Evolutionary conservation across 2,329 filamentous ascomycete genomes (phyloP).

Genomic region (Alternaria tenuissima): DNA sequence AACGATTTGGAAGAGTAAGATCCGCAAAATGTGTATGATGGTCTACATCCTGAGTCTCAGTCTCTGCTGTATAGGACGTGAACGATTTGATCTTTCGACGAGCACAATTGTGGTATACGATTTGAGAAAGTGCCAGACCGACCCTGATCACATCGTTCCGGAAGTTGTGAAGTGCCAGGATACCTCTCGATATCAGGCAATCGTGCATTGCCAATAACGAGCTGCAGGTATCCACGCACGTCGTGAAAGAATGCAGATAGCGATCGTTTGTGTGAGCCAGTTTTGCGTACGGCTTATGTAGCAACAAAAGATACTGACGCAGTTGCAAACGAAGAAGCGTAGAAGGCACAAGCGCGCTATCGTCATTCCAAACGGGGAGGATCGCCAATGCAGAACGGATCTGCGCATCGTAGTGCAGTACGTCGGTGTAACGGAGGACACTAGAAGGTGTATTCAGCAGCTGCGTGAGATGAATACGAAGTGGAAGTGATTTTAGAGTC

Average conservation of each 20-base stretch:
- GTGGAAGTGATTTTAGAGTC: slow-evolving; percentile 36
- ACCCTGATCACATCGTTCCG: slow-evolving; percentile 44
- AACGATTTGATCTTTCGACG: slow-evolving; percentile 14
- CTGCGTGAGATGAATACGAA: slow-evolving; percentile 44
- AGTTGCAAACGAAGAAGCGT: slow-evolving; percentile 44
- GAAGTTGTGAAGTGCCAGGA: slow-evolving; percentile 34
- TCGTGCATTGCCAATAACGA: slow-evolving; percentile 37
- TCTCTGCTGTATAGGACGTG: not conserved
- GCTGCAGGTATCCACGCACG: slow-evolving; percentile 39
- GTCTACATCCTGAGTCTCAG: slow-evolving; percentile 15
- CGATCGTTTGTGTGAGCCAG: slow-evolving; percentile 35
- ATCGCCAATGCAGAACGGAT: slow-evolving; percentile 32
- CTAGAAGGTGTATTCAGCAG: slow-evolving; percentile 44
- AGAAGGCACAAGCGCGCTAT: slow-evolving; percentile 24
- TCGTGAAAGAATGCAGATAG: slow-evolving; percentile 44
- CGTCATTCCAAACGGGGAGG: slow-evolving; percentile 37
- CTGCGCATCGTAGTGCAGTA: slow-evolving; percentile 45
- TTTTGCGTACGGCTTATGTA: slow-evolving; percentile 46
- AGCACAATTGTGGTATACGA: slow-evolving; percentile 38
- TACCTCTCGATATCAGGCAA: slow-evolving; percentile 28
- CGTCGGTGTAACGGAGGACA: slow-evolving; percentile 41
- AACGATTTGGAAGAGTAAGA: not conserved
- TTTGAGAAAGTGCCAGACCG: slow-evolving; percentile 36
- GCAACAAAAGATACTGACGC: slow-evolving; percentile 44
- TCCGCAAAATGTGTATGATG: slow-evolving; percentile 14